Evolutionary conservation across 75 land plant genomes (phyloP), one percentile per base, ranked within the genome.

Genomic region (Pinus taeda): DNA sequence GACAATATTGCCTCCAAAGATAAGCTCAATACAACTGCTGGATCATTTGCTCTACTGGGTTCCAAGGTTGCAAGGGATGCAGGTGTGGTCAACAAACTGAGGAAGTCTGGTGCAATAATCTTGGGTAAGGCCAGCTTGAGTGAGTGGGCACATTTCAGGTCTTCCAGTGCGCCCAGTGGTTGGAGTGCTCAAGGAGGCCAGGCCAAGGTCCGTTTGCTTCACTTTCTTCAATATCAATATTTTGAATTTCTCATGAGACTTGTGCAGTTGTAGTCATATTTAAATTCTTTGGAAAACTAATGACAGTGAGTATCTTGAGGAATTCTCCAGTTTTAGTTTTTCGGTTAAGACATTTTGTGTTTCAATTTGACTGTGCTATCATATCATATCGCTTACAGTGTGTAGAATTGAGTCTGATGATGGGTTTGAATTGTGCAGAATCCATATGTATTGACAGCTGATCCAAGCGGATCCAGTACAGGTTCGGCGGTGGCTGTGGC

Each of bases 141-240:
- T 69, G 83, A 82, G 81, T 82, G 83, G 83, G 18, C 64, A 22
- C 7, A 75, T 15, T 79, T 30, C 20, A 57, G 72, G 26, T 65
- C 73, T 21, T 21, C 11, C 9, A 74, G 56, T 6, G 33, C 75
- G 2, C 86, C 91, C 6, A 45, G 24, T 61, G 91, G 89, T 1
- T 91, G 93, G 91, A 75, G 85, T 80, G 85, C 89, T 5, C 79
- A 91, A 53, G 77, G 81, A 57, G 93, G 93, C 9, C 89, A 87
- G 73, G 79, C 72, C 55, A 83, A 70, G 85, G 82, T 79, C 36
- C 13, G 70, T 62, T 22, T 3, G 6, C 42, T 36, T 21, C 49
- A 26, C 33, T 60, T 21, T 21, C 0, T 60, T 60, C 20, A 7
- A 60, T 60, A 18, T 60, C 21, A 39, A 39, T 39, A 39, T 39